phyloP scores from a whole-genome alignment of 2,329 filamentous ascomycete genomes.

The Colletotrichum kahawae region DNA sequence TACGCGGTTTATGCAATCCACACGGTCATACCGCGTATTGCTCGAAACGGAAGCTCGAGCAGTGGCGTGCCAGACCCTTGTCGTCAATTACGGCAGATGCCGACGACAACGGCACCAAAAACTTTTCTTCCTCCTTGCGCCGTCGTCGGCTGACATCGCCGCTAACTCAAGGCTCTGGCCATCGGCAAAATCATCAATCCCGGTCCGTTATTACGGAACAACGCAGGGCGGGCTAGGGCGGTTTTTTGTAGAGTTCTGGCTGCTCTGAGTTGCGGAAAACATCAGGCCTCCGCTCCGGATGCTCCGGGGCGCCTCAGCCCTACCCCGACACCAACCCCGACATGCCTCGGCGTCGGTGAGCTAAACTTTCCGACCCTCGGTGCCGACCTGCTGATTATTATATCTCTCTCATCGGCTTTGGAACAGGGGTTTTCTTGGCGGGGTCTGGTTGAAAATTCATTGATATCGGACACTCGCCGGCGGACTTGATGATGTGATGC shows the following conservation, averaged over 20 bases:
- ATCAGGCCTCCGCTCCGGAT: neutral
- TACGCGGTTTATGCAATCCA: neutral
- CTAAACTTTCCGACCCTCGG: neutral
- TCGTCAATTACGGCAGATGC: neutral
- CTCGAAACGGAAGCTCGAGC: neutral
- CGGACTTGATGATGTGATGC: neutral
- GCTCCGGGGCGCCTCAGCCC: neutral
- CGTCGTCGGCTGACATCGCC: neutral
- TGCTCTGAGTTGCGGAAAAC: neutral
- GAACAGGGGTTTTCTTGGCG: neutral
- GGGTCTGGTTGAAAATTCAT: neutral
- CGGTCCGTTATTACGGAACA: neutral
- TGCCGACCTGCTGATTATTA: neutral
- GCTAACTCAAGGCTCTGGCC: neutral
- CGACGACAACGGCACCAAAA: neutral
- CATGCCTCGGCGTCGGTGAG: neutral
- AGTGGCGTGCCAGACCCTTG: neutral
- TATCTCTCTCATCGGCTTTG: neutral
- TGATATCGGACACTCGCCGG: accelerated
- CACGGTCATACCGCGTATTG: neutral
- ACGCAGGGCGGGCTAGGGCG: neutral
- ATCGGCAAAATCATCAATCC: neutral
- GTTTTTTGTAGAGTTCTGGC: neutral
- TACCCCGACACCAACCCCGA: neutral
- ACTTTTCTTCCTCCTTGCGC: neutral